Evolutionary conservation across 2,329 filamentous ascomycete species (phyloP).

Genomic region (Pezicula neosporulosa): DNA sequence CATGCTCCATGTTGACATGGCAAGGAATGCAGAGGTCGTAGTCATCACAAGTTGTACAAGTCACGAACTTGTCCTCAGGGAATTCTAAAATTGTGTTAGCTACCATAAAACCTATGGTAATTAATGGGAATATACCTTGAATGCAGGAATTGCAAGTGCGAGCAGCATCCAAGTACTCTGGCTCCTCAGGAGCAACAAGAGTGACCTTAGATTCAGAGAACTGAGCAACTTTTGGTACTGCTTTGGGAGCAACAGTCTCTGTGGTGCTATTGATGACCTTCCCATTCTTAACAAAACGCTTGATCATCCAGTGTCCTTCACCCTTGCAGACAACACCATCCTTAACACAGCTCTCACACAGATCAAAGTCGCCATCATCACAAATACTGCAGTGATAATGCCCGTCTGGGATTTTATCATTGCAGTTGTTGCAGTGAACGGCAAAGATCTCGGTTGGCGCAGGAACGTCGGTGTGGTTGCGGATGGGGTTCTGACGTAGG

Average conservation of each 20-base stretch:
- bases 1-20: slow-evolving; percentile 73
- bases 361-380: slow-evolving; percentile 89
- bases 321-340: slow-evolving; percentile 74
- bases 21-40: slow-evolving; percentile 88
- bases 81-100: slow-evolving; percentile 38
- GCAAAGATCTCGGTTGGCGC: slow-evolving; percentile 52
- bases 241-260: slow-evolving; percentile 70
- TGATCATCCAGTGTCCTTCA: slow-evolving; percentile 88
- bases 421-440: slow-evolving; percentile 93
- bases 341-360: slow-evolving; percentile 78
- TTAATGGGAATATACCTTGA: slow-evolving; percentile 42
- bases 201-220: slow-evolving; percentile 20
- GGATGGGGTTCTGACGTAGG: slow-evolving; percentile 17
- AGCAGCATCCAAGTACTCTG: slow-evolving; percentile 21
- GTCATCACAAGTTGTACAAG: slow-evolving; percentile 81
- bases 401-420: slow-evolving; percentile 69
- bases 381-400: slow-evolving; percentile 96
- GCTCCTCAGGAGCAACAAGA: slow-evolving; percentile 18
- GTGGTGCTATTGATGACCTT: slow-evolving; percentile 82
- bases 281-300: slow-evolving; percentile 77
- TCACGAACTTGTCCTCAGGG: slow-evolving; percentile 76
- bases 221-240: slow-evolving; percentile 14
- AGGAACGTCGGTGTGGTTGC: slow-evolving; percentile 5
- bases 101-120: neutral
- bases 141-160: slow-evolving; percentile 65